phyloP scores from a whole-genome alignment of 345 rosid genomes.

The Microthlaspi erraticum region DNA sequence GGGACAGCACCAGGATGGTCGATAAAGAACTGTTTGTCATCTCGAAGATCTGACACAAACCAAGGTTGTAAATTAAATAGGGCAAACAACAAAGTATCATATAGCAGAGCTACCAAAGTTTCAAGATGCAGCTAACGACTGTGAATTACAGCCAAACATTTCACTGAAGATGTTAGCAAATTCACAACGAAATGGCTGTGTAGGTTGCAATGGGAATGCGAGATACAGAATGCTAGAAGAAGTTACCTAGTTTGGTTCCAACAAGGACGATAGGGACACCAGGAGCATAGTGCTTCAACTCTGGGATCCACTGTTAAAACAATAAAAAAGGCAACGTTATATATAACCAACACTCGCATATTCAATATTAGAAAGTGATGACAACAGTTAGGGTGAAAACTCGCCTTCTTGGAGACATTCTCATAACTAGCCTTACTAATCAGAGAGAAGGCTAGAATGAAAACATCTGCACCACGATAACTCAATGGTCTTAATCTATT shows the following conservation, averaged over 20 bases:
- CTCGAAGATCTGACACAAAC: conserved; percentile 74
- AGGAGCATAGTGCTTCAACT: conserved; percentile 89
- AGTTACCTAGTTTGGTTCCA: conserved; percentile 91
- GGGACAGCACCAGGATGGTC: conserved; percentile 97
- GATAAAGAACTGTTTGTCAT: conserved; percentile 80
- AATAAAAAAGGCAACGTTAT: neutral
- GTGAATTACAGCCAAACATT: neutral
- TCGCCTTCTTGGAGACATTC: conserved; percentile 90
- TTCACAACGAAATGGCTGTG: neutral
- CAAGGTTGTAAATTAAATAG: no score
- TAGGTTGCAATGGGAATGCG: neutral
- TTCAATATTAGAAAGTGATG: neutral
- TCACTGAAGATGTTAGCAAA: conserved; percentile 15
- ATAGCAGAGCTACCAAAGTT: no score
- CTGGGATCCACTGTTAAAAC: conserved; percentile 87
- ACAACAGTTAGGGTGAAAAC: neutral
- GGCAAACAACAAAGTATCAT: no score
- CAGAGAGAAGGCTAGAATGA: conserved; percentile 88
- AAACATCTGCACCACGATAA: conserved; percentile 95
- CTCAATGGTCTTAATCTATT: conserved; percentile 90
- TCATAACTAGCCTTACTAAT: conserved; percentile 99
- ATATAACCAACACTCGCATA: neutral
- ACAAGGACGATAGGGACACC: conserved; percentile 90
- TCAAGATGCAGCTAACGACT: no score
- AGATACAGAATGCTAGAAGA: neutral